phyloP scores from a whole-genome alignment of 345 rosid species.

The Passiflora organensis region DNA sequence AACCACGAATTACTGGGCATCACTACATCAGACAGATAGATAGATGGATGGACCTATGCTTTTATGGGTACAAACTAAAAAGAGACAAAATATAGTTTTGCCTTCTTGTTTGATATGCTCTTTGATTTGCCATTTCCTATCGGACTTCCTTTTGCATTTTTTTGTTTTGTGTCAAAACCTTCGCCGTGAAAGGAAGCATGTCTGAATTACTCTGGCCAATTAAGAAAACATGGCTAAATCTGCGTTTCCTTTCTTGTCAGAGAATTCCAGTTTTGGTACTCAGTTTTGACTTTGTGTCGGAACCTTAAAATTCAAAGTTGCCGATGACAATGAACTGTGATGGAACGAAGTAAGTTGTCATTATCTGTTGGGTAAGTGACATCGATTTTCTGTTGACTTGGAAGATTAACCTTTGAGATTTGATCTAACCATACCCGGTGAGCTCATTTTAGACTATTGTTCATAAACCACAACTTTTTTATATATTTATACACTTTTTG shows the following conservation, averaged over 20 bases:
- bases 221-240: constrained; percentile 6
- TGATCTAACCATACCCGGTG: no score
- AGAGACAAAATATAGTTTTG: constrained; percentile 5
- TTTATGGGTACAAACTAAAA: neutral
- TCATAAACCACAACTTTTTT: no score
- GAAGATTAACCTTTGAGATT: no score
- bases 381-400: no score
- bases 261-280: neutral
- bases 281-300: constrained; percentile 11
- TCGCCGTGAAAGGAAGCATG: neutral
- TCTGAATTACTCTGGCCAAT: constrained; percentile 12
- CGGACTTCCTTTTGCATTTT: neutral
- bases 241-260: constrained; percentile 3
- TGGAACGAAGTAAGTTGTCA: constrained; percentile 8
- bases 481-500: no score
- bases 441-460: no score
- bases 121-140: no score
- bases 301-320: neutral
- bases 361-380: neutral
- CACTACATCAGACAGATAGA: no score
- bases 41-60: neutral
- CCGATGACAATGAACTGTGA: constrained; percentile 12
- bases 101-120: neutral
- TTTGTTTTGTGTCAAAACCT: constrained; percentile 1
- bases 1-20: constrained; percentile 30